Evolutionary conservation across 495 filamentous ascomycete species (phyloP), one percentile per base, ranked within the genome.

Genomic region (Parmelia sp.): DNA sequence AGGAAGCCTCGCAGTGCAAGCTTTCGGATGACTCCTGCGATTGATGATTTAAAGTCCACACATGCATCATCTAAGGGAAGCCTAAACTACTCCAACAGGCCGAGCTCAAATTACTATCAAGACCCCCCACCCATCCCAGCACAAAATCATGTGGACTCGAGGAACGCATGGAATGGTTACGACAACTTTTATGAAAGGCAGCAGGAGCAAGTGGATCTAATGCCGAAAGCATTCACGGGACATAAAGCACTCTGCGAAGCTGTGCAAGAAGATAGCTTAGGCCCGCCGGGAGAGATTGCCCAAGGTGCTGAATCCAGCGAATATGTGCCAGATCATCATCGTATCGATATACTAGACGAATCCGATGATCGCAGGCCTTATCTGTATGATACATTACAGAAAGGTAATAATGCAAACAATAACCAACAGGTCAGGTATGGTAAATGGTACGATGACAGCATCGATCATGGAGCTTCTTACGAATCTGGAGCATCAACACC

Each of bases 121-220:
- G n/a, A 14, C 35, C 21, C 29, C 25, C 40, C 45, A 25, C 12
- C 44, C 8, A 45, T 21, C 8, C 27, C 21, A 14, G 10, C 36
- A 14, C 37, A 23, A 9, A 51, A 2, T 14, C 35, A 35, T 31
- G 14, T 36, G 27, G 51, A 60, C 51, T 58, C 44, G 25, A 66
- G 58, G 15, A 65, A 31, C 58, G 65, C 68, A 35, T 65, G 42
- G 53, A 69, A 60, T 36, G 65, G 58, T 21, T 69, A 67, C 35
- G 40, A 45, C 6, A 35, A 53, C 25, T 12, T 69, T 17, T 67
- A 67, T 23, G 56, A 64, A 60, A 42, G n/a, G 31, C 65, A 67
- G 37, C 61, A 49, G 35, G 40, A 37, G 17, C 25, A 29, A 29
- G 56, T 10, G 25, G 37, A 57, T 2, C 1, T 8, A 27, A 23